Base-by-base conservation (phyloP, 768 basidiomycete species). In the Paxillus rubicundulus region DNA sequence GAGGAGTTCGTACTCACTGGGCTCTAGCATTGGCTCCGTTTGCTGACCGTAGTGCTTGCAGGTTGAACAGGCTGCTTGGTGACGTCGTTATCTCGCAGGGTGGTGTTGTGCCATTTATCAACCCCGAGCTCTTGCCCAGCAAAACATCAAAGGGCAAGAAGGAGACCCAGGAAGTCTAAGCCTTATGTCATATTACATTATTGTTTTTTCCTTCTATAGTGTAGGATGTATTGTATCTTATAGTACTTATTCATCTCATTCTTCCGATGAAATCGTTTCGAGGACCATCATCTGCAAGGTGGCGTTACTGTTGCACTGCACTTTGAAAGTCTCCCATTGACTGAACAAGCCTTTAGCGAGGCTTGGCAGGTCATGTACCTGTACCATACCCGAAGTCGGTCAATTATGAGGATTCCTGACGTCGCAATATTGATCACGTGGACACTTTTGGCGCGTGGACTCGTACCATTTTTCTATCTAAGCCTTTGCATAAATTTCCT, bases 81-180 rank as follows among this genome's bases (percentile, higher is more conserved):
- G 67, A 66, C 57, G 82, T 84, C 50, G 75, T 80, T 66, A 84
- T 84, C 71, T 82, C 81, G 34, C 82, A 84, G 58, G 82, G 82
- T 71, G 82, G 82, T 73, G 79, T 80, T 40, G 72, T 79, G 21
- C 78, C 77, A 48, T 67, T 69, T 62, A 82, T 82, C 63, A 74
- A 77, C 60, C 68, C 77, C 47, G 79, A 72, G 61, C 74, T 82
- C 32, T 63, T 82, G 50, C 80, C 80, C 60, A 74, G 68, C 60
- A 85, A 82, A 70, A 69, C 76, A 42, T 67, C 70, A 48, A 79
- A 76, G 65, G 78, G 76, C 65, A 81, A 80, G 73, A 79, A 80
- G 66, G 75, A 73, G 58, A 72, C 63, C 33, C 75, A 77, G 62
- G 77, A 77, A 42, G 77, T 77, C 45, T 77, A 68, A 60, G 56